Conservation (phyloP, 331 rosid genomes). For the Malus hybrid region DNA sequence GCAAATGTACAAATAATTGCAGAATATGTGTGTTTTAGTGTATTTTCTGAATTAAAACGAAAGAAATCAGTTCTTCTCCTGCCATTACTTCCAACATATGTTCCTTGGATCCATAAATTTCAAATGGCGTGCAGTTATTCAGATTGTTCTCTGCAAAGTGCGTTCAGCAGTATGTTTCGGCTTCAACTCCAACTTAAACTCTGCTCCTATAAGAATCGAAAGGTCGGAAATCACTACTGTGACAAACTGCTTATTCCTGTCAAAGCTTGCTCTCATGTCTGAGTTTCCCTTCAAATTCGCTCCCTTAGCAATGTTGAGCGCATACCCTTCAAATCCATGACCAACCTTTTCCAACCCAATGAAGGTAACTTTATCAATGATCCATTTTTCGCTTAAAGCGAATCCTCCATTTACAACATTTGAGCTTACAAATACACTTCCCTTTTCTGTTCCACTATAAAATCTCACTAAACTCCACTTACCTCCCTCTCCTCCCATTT, state of each 20-base stretch:
- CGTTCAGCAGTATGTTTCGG: background rate
- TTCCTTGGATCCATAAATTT: too few relatives aligned
- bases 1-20: too few relatives aligned
- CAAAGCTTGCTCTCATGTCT: conserved; percentile 15
- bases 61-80: too few relatives aligned
- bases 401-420: conserved; percentile 51
- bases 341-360: conserved; percentile 47
- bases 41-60: too few relatives aligned
- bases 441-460: conserved; percentile 13
- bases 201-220: conserved; percentile 47
- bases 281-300: conserved; percentile 9
- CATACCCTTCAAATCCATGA: conserved; percentile 4
- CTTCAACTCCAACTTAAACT: conserved; percentile 40
- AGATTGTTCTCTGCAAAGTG: too few relatives aligned
- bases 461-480: conserved; percentile 59
- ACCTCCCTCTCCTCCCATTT: conserved; percentile 41
- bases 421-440: conserved; percentile 35
- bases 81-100: too few relatives aligned
- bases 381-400: conserved; percentile 48
- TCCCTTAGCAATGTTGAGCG: conserved; percentile 25
- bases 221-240: conserved; percentile 32
- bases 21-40: too few relatives aligned
- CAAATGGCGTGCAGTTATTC: too few relatives aligned
- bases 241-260: conserved; percentile 28
- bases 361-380: conserved; percentile 50